Evolutionary conservation across 140 eudicot species (phyloP).

Genomic region (Bidens hawaiensis): DNA sequence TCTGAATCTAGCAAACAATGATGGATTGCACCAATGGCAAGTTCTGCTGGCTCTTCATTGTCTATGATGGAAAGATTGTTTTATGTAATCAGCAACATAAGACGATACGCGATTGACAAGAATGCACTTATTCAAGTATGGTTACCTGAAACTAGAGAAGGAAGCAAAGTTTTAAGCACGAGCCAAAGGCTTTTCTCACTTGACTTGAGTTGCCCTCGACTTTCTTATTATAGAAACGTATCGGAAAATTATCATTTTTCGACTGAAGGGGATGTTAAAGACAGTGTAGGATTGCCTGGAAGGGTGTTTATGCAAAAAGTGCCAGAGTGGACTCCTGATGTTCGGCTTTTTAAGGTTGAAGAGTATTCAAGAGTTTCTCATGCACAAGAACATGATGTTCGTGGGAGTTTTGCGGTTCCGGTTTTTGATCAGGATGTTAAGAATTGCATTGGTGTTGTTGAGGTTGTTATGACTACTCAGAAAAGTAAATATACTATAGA

Average conservation of each 20-base stretch:
- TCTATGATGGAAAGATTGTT: constrained; percentile 70
- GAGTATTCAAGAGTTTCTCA: constrained; percentile 83
- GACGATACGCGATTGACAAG: constrained; percentile 45
- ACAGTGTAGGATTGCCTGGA: constrained; percentile 69
- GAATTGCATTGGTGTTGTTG: too few relatives aligned
- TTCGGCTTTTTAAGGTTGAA: constrained; percentile 64
- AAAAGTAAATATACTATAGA: too few relatives aligned
- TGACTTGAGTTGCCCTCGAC: constrained; percentile 63
- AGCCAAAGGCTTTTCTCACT: constrained; percentile 64
- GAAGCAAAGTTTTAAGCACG: constrained; percentile 52
- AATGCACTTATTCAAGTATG: constrained; percentile 77
- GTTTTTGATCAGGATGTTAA: constrained; percentile 79
- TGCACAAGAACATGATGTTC: constrained; percentile 74
- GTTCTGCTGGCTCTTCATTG: constrained; percentile 35
- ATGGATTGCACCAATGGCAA: constrained; percentile 68
- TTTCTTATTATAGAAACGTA: constrained; percentile 62
- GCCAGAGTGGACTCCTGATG: constrained; percentile 98
- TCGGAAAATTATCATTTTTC: constrained; percentile 57
- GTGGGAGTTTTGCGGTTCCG: constrained; percentile 92
- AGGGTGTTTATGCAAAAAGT: constrained; percentile 76
- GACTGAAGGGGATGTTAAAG: constrained; percentile 55
- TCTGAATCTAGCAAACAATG: constrained; percentile 47
- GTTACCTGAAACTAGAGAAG: constrained; percentile 63
- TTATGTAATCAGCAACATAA: constrained; percentile 53
- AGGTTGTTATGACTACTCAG: too few relatives aligned